Conservation (phyloP, 371 early-diverging fungal species). For the Apophysomyces elegans region DNA sequence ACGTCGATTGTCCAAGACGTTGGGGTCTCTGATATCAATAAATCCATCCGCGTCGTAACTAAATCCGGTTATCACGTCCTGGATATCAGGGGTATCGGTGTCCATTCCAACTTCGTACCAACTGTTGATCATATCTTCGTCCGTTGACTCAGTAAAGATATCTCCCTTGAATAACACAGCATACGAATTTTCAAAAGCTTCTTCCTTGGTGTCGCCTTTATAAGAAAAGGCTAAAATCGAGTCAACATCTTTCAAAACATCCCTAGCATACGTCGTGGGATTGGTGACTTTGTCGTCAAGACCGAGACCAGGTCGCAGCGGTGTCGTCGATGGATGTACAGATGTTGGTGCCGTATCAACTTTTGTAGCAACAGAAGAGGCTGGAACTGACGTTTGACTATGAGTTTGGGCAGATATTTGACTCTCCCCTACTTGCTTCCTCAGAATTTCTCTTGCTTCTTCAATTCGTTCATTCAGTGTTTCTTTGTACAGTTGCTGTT, state of each 20-base stretch:
- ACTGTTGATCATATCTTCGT: constrained; percentile 8
- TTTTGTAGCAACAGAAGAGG: not conserved
- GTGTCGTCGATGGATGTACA: not conserved
- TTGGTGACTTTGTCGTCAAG: constrained; percentile 38
- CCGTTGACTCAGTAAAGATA: constrained; percentile 18
- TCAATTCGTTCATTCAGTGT: constrained; percentile 39
- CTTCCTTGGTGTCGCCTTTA: constrained; percentile 48
- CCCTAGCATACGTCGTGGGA: constrained; percentile 35
- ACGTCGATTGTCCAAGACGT: not conserved
- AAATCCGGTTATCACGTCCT: constrained; percentile 31
- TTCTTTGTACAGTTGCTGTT: constrained; percentile 34
- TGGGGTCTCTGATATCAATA: constrained; percentile 6
- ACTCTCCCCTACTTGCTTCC: constrained; percentile 13
- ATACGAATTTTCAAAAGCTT: constrained; percentile 26
- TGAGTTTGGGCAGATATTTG: constrained; percentile 14
- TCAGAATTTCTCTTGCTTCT: constrained; percentile 25
- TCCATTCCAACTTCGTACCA: constrained; percentile 51
- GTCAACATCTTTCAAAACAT: constrained; percentile 43
- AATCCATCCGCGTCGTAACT: constrained; percentile 40
- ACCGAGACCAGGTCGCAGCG: constrained; percentile 39
- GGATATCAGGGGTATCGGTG: constrained; percentile 24
- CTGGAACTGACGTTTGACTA: constrained; percentile 7
- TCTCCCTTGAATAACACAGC: constrained; percentile 11
- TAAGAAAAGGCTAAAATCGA: constrained; percentile 22
- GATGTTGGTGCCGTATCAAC: not conserved